phyloP scores from a whole-genome alignment of 768 basidiomycete species.

The Suillus americanus region DNA sequence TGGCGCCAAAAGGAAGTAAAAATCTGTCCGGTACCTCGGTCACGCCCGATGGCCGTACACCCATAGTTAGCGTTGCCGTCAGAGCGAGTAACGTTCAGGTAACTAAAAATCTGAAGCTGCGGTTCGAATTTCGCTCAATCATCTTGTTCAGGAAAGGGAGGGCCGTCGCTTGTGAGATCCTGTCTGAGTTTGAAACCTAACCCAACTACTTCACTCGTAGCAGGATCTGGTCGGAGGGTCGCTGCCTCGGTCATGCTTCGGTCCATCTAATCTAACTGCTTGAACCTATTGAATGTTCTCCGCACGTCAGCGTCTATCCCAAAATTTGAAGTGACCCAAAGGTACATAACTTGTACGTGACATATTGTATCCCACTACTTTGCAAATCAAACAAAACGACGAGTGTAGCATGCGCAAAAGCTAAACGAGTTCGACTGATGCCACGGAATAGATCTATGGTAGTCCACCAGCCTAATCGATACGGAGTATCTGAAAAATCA shows the following conservation, averaged over 20 bases:
- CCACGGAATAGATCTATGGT: not conserved
- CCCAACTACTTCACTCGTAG: too few relatives aligned
- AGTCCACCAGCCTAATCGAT: not conserved
- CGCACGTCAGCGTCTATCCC: not conserved
- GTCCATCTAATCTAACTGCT: not conserved
- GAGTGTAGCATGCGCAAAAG: not conserved
- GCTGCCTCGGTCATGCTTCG: not conserved
- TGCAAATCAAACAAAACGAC: not conserved
- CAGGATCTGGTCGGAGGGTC: not conserved
- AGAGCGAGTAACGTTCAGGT: not conserved
- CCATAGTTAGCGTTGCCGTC: not conserved
- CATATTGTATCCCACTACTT: not conserved
- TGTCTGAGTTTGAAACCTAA: not conserved
- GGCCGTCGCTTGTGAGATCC: not conserved
- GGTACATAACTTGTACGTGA: not conserved
- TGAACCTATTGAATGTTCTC: not conserved
- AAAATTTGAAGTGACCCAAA: not conserved
- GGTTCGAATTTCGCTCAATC: not conserved
- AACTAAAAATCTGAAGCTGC: not conserved
- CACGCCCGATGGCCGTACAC: not conserved
- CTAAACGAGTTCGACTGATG: not conserved
- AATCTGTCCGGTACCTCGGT: not conserved
- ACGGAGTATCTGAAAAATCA: not conserved
- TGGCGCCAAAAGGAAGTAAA: not conserved
- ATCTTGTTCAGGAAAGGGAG: not conserved